Percentiles rank a stretch among this genome's conserved stretches.
These are phyloP conservation scores for Diaporthe nobilis DNA, from an alignment of 2,329 filamentous ascomycete species.

Conservation along the genomic window DNA sequence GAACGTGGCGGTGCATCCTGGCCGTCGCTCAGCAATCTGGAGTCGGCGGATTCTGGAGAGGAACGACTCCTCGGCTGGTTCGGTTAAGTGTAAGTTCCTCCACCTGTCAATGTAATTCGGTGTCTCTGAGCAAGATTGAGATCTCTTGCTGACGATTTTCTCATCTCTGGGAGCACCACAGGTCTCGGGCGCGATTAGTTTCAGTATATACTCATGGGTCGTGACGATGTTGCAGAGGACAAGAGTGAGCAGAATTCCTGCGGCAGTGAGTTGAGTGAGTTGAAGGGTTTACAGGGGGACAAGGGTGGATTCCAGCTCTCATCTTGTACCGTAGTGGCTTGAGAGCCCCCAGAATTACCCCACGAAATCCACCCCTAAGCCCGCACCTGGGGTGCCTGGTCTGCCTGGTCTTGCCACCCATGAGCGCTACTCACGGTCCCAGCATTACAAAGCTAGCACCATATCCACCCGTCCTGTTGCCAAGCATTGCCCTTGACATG, in stretches of 20 bases:
- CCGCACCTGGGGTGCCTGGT: background rate
- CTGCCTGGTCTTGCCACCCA: background rate
- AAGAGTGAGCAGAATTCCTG: background rate
- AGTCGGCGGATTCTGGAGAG: conserved; percentile 18
- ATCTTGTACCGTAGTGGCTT: background rate
- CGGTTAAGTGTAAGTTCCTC: conserved; percentile 29
- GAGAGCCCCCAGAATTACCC: background rate
- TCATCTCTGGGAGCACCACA: background rate
- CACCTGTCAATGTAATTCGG: background rate
- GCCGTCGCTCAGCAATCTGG: background rate
- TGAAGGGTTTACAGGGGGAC: background rate
- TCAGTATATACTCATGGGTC: background rate
- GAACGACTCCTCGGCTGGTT: conserved; percentile 25
- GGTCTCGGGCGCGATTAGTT: background rate
- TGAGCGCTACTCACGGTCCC: background rate
- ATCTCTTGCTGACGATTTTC: background rate
- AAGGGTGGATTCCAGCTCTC: background rate
- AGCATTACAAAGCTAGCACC: conserved; percentile 2
- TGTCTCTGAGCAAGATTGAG: background rate
- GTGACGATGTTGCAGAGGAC: background rate
- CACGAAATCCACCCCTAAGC: background rate
- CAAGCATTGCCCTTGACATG: background rate
- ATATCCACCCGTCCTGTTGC: background rate
- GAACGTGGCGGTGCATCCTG: conserved; percentile 12
- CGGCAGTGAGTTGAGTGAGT: background rate